A percentile compares a stretch with the other conserved stretches of the same genome.
These are phyloP conservation scores for Antitrichia curtipendula DNA, from an alignment of 225 moss, liverwort and hornwort species.

Conservation along the genomic window DNA sequence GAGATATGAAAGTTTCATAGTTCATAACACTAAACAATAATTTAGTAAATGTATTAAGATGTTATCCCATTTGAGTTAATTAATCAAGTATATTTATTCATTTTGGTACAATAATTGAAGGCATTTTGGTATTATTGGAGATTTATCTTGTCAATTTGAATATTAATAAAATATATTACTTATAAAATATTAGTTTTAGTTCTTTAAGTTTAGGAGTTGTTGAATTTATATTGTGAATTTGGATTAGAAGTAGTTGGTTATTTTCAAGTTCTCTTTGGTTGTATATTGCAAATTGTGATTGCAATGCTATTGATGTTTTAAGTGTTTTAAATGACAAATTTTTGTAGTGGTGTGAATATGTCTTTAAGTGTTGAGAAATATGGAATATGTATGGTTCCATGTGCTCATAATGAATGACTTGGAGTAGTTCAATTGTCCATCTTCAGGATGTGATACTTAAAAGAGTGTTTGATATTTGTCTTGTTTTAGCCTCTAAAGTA, in stretches of 20 bases:
- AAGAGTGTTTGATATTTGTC: too few relatives aligned
- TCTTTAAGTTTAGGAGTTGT: too few relatives aligned
- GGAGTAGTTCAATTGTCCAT: too few relatives aligned
- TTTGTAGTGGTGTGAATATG: not conserved
- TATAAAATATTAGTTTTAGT: not conserved
- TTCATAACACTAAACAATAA: rapidly evolving
- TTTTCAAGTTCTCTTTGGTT: not conserved
- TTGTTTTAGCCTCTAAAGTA: too few relatives aligned
- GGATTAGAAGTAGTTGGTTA: not conserved
- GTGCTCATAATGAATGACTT: rapidly evolving
- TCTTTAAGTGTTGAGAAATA: not conserved
- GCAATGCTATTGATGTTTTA: not conserved
- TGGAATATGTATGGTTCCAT: rapidly evolving
- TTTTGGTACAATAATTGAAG: too few relatives aligned
- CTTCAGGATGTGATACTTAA: too few relatives aligned
- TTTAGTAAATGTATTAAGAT: too few relatives aligned
- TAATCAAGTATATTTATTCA: not conserved
- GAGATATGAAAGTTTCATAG: not conserved
- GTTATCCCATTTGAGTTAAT: not conserved
- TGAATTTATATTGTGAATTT: not conserved
- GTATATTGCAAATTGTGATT: not conserved
- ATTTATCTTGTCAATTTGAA: too few relatives aligned
- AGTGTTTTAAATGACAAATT: too few relatives aligned
- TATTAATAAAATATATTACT: not conserved
- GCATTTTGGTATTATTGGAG: too few relatives aligned